Evolutionary conservation across 352 stramenopile genomes (phyloP), one percentile per base, ranked within the genome.

Genomic region (Phytophthora tentaculata): DNA sequence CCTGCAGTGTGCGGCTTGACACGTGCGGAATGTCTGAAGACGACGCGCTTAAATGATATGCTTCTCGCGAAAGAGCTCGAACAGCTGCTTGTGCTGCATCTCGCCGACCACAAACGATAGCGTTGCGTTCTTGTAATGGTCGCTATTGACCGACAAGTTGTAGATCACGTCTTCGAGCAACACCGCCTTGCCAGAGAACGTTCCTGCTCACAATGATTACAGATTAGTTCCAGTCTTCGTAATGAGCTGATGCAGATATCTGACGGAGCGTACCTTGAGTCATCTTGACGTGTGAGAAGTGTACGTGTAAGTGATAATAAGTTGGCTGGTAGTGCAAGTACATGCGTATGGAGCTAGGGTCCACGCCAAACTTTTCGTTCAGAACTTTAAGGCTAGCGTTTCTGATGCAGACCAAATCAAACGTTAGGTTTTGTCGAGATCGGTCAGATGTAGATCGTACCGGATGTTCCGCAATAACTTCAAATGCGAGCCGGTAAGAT

Each of bases 311-410:
- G 64, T 96, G 89, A 60, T 96, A 96, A 66, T 96, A 96, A 49
- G 89, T 94, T 26, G 89, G 89, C 76, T 94, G 89, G 53, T 96
- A 96, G 76, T 96, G 89, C 62, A 96, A 81, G 64, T 95, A 96
- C 69, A 93, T 76, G 54, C 89, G 87, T 28, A 96, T 57, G 13
- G 77, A 81, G 58, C 75, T 94, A 22, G 62, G 54, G 0, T 67
- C 50, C 2, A 90, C 70, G n/a, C 76, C 76, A 52, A 92, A 95
- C 55, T 90, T 84, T 41, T 68, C 19, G 16, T 64, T 61, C n/a
- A 96, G 59, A 43, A 79, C 71, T 5, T 76, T 48, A 41, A 93
- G 56, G 58, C 85, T 84, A 29, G 72, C 74, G 56, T 95, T 86
- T 28, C 86, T 95, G 26, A 9, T 41, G 20, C 24, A 51, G 56